A percentile compares a stretch with the other conserved stretches of the same genome.
Conservation (phyloP, 2,329 filamentous ascomycete genomes). For the Monosporascus ibericus region DNA sequence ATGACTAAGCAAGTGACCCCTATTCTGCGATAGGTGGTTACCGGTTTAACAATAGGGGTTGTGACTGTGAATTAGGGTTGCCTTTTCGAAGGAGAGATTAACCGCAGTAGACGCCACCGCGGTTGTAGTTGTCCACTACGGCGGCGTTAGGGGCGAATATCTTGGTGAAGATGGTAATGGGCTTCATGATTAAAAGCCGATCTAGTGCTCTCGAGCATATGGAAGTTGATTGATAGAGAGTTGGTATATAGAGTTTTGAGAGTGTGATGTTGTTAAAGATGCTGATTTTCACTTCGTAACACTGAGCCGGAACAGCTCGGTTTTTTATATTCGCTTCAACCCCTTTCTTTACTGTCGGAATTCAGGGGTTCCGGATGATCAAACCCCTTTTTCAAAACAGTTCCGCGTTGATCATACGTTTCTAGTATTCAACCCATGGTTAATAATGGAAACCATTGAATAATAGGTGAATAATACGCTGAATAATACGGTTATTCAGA, state of each 20-base stretch:
- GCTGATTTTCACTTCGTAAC: neutral
- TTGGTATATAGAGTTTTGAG: neutral
- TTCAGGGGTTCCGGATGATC: too few relatives aligned
- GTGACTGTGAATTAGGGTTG: neutral
- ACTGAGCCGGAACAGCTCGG: neutral
- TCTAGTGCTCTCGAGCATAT: neutral
- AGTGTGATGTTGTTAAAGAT: neutral
- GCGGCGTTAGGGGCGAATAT: neutral
- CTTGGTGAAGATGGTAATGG: neutral
- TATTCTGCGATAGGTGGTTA: too few relatives aligned
- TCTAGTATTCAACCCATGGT: too few relatives aligned
- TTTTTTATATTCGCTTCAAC: neutral
- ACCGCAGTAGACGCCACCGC: conserved; percentile 5
- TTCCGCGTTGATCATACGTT: too few relatives aligned
- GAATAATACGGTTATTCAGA: too few relatives aligned
- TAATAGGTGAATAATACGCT: too few relatives aligned
- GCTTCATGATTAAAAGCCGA: neutral
- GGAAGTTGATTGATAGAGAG: neutral
- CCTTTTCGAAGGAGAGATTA: conserved; percentile 2
- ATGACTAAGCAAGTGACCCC: too few relatives aligned
- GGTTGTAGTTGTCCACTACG: conserved; percentile 4
- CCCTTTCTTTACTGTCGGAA: neutral
- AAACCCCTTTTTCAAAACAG: too few relatives aligned
- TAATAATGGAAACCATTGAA: too few relatives aligned
- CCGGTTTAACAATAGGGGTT: neutral